Base-by-base conservation (phyloP, 148 eudicot genomes). In the Spergularia bocconei region DNA sequence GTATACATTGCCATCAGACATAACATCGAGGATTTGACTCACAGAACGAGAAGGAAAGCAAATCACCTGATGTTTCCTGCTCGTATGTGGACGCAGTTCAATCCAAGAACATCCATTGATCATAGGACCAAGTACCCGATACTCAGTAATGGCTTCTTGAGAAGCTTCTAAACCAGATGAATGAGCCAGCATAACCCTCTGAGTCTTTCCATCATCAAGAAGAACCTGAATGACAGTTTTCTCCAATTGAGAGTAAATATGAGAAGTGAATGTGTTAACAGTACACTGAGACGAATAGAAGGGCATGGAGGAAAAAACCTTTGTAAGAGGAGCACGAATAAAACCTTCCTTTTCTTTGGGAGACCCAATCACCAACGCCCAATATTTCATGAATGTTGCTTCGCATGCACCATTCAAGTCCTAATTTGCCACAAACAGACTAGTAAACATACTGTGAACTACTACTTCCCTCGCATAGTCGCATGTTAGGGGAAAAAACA, bases 101-200 rank as follows among this genome's bases (percentile, higher is more conserved):
- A 94, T 74, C 98, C 98, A 94, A 25, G 97, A 88, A 77, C 98
- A 94, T 64, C 98, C 98, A 83, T 89, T 94, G 59, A 94, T 90
- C 83, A 81, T 88, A 13, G 98, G 98, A 60, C 98, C 98, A 82
- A 94, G 96, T 47, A 94, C 88, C 44, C 96, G 85, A 72, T 94
- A 94, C 79, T 94, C 96, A 33, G 98, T 94, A 67, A 90, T 63
- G 70, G 98, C 97, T 85, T 91, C 97, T 67, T 87, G 93, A 68
- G 86, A 90, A 80, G 88, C 81, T 84, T 91, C 98, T 70, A 94
- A 67, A 78, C 88, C 88, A 54, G 87, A 85, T 69, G 77, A 72
- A 77, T 87, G 84, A 60, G 98, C 90, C 83, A 93, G 73, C 68
- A 93, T 86, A 17, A 93, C 93, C 81, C 93, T 88, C 85, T 91